Evolutionary conservation across 805 yeast genomes (phyloP).

Genomic region (Metschnikowia corniflorae): DNA sequence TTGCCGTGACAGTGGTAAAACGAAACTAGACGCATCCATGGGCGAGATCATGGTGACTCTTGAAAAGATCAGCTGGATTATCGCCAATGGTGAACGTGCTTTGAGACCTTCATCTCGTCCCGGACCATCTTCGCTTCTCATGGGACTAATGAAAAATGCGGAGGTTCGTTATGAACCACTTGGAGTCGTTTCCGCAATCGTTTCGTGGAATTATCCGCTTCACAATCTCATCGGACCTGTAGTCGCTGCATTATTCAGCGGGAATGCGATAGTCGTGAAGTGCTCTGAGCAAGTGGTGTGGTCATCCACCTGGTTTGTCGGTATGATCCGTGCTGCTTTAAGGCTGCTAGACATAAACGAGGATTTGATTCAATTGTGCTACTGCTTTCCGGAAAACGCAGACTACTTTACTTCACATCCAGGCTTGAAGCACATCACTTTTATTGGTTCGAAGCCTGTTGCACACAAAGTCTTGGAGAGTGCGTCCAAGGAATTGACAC

Average conservation of each 20-base stretch:
- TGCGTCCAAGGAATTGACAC: slow-evolving; percentile 85
- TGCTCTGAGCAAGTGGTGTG: slow-evolving; percentile 96
- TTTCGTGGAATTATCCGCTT: slow-evolving; percentile 97
- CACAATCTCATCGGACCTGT: slow-evolving; percentile 93
- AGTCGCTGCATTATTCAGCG: slow-evolving; percentile 83
- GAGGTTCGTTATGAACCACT: slow-evolving; percentile 92
- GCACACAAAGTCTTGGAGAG: slow-evolving; percentile 83
- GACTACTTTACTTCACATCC: slow-evolving; percentile 83
- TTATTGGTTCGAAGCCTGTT: slow-evolving; percentile 93
- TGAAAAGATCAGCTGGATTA: slow-evolving; percentile 88
- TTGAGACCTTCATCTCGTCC: slow-evolving; percentile 72
- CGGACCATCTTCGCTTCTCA: slow-evolving; percentile 80
- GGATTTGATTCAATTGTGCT: slow-evolving; percentile 79
- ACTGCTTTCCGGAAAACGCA: slow-evolving; percentile 87
- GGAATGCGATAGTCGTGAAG: slow-evolving; percentile 86
- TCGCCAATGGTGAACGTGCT: slow-evolving; percentile 74
- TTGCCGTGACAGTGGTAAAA: slow-evolving; percentile 94
- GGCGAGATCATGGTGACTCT: slow-evolving; percentile 94
- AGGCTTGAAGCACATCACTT: slow-evolving; percentile 81
- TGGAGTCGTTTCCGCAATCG: slow-evolving; percentile 83
- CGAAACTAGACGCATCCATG: slow-evolving; percentile 92
- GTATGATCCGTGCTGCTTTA: slow-evolving; percentile 68
- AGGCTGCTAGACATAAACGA: slow-evolving; percentile 73
- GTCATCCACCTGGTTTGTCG: slow-evolving; percentile 80
- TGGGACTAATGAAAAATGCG: slow-evolving; percentile 83